phyloP scores from a whole-genome alignment of 169 alveolate species.

The Babesia bovis region DNA sequence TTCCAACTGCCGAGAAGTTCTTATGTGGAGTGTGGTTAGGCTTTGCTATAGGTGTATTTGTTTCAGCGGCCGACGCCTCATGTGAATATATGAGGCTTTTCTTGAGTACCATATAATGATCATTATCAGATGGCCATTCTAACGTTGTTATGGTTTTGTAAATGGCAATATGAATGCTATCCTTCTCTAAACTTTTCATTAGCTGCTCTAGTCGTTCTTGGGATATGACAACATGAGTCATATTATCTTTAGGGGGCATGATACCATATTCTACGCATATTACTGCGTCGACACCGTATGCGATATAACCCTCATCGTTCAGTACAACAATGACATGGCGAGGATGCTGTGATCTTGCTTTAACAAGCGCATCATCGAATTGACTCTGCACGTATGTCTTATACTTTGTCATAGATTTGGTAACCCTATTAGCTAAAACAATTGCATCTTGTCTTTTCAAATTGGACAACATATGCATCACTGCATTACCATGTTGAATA shows the following conservation, averaged over 20 bases:
- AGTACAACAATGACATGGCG: slow-evolving; percentile 60
- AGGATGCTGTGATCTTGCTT: slow-evolving; percentile 64
- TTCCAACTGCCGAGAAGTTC: slow-evolving; percentile 8
- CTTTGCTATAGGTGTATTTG: neutral
- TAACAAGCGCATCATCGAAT: slow-evolving; percentile 55
- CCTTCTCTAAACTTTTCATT: neutral
- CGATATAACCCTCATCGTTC: slow-evolving; percentile 67
- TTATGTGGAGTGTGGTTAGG: neutral
- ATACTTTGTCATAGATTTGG: no score
- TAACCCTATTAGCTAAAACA: no score
- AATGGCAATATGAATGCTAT: slow-evolving; percentile 29
- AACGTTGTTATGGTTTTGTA: slow-evolving; percentile 36
- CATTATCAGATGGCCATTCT: slow-evolving; percentile 1
- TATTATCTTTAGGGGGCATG: slow-evolving; percentile 22
- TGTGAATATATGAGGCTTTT: slow-evolving; percentile 23
- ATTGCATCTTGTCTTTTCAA: no score
- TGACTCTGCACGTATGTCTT: no score
- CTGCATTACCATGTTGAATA: no score
- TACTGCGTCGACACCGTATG: slow-evolving; percentile 74
- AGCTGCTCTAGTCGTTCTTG: slow-evolving; percentile 5
- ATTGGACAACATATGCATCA: no score
- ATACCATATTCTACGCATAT: slow-evolving; percentile 66
- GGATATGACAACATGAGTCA: slow-evolving; percentile 45
- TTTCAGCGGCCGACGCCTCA: slow-evolving; percentile 3
- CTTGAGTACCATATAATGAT: neutral